Conservation (phyloP, 768 basidiomycete genomes). For the Mrakia blollopis region DNA sequence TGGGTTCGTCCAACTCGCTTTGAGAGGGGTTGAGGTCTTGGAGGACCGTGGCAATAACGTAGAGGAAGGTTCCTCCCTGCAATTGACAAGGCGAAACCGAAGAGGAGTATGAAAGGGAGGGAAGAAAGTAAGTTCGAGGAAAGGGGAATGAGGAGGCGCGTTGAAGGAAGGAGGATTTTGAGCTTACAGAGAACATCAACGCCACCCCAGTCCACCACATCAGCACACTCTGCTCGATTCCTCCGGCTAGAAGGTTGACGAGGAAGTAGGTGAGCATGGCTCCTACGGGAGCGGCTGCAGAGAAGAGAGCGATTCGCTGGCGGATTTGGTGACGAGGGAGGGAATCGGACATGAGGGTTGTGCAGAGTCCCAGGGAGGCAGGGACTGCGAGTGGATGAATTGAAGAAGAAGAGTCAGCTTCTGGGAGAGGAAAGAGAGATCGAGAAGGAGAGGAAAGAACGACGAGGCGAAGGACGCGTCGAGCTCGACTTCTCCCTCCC, state of each 20-base stretch:
- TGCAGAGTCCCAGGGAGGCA: slow-evolving; percentile 81
- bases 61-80: slow-evolving; percentile 88
- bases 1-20: slow-evolving; percentile 44
- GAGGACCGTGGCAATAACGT: slow-evolving; percentile 72
- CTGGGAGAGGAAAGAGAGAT: neutral
- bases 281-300: slow-evolving; percentile 73
- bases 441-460: slow-evolving; percentile 33
- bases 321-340: slow-evolving; percentile 65
- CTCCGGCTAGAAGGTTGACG: slow-evolving; percentile 48
- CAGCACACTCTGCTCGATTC: slow-evolving; percentile 32
- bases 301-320: slow-evolving; percentile 70
- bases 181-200: slow-evolving; percentile 61
- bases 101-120: slow-evolving; percentile 14
- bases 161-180: neutral
- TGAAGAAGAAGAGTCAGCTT: neutral
- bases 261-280: slow-evolving; percentile 70
- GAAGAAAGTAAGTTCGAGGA: neutral
- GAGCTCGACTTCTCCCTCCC: neutral
- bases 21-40: slow-evolving; percentile 48
- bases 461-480: neutral
- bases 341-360: slow-evolving; percentile 72
- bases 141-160: slow-evolving; percentile 22
- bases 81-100: too few species aligned
- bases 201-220: slow-evolving; percentile 56
- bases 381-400: slow-evolving; percentile 57